Evolutionary conservation across 169 alveolate genomes (phyloP).

Genomic region (Plasmodium coatneyi): DNA sequence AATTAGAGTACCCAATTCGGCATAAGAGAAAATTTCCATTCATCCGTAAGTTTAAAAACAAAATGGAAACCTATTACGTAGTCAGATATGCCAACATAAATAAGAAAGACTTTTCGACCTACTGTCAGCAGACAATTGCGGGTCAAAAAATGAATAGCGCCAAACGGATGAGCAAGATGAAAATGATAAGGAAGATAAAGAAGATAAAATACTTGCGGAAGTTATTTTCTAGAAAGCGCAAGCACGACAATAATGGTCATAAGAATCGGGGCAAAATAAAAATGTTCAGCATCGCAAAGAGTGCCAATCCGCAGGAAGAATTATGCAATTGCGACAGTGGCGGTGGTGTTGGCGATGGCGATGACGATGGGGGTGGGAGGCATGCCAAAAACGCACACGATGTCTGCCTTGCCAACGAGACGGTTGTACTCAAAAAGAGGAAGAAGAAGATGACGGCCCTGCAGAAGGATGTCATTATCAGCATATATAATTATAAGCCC

Average conservation of each 20-base stretch:
- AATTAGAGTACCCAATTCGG: not conserved
- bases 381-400: not conserved
- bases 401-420: not conserved
- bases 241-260: not conserved
- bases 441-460: not conserved
- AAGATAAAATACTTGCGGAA: constrained; percentile 9
- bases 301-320: not conserved
- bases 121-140: not conserved
- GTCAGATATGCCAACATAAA: constrained; percentile 5
- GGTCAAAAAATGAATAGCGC: not conserved
- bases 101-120: not conserved
- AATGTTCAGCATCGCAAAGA: not conserved
- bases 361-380: not conserved
- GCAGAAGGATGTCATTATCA: constrained; percentile 32
- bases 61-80: constrained; percentile 30
- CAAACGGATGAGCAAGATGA: not conserved
- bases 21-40: constrained; percentile 34
- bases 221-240: not conserved
- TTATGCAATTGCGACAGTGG: not conserved
- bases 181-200: not conserved
- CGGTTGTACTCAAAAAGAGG: not conserved
- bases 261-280: not conserved
- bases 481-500: constrained; percentile 19
- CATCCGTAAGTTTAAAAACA: constrained; percentile 34
- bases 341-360: not conserved